phyloP scores from a whole-genome alignment of 2,329 filamentous ascomycete species.

The Macrophomina tecta region DNA sequence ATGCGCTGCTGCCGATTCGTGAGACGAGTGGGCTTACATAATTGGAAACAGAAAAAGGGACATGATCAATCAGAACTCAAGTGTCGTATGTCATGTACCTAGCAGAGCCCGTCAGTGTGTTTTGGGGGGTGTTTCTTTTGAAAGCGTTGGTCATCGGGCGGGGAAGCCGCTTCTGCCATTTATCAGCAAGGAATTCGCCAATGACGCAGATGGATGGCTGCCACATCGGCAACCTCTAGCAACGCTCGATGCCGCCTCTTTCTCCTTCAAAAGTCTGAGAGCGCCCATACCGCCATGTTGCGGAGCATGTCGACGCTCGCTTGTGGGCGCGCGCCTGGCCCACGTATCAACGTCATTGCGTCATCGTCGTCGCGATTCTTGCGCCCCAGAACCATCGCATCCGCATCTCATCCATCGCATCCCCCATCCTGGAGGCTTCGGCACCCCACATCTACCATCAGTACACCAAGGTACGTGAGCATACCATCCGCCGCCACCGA shows the following conservation, averaged over 20 bases:
- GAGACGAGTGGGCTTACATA: neutral
- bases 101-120: neutral
- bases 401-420: neutral
- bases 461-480: conserved; percentile 6
- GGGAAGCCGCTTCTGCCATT: conserved; percentile 6
- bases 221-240: neutral
- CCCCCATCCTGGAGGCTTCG: neutral
- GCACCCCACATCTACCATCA: neutral
- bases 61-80: neutral
- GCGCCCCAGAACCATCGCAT: neutral
- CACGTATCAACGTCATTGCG: conserved; percentile 12
- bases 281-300: conserved; percentile 7
- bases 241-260: neutral
- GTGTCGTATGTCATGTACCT: neutral
- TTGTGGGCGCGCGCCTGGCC: neutral
- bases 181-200: conserved; percentile 15
- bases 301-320: neutral
- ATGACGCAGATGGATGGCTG: neutral
- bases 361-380: neutral
- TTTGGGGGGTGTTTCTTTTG: neutral
- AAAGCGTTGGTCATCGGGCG: conserved; percentile 19
- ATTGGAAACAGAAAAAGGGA: neutral
- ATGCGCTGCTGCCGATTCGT: neutral
- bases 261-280: neutral
- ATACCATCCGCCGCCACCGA: neutral